Conservation (phyloP, 495 filamentous ascomycete genomes). For the Daldinia grandis region DNA sequence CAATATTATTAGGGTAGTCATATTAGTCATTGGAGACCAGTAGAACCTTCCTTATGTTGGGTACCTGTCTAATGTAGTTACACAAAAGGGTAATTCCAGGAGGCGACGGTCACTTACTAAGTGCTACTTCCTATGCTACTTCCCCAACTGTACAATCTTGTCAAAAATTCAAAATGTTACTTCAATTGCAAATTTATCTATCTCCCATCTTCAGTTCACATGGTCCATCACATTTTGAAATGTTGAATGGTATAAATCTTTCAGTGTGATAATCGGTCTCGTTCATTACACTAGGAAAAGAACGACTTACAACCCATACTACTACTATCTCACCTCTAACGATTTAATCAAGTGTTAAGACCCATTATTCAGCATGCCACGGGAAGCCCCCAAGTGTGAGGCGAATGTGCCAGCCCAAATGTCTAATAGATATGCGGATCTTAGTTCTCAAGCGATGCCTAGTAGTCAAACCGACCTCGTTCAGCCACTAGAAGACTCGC, state of each 20-base stretch:
- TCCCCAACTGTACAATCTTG: neutral
- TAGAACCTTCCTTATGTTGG: neutral
- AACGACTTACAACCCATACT: neutral
- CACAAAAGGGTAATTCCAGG: neutral
- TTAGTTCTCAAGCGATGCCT: neutral
- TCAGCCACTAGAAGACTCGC: constrained; percentile 11
- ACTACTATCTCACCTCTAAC: neutral
- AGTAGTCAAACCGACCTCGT: constrained; percentile 16
- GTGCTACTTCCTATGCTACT: neutral
- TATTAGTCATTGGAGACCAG: neutral
- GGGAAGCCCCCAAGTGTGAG: neutral
- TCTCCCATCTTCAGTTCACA: neutral
- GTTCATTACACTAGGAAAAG: neutral
- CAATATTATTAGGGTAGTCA: neutral
- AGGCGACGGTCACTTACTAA: neutral
- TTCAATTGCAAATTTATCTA: neutral
- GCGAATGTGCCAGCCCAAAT: neutral
- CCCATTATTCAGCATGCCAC: constrained; percentile 3
- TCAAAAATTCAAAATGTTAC: neutral
- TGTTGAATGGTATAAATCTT: neutral
- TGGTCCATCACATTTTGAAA: neutral
- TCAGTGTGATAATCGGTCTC: neutral
- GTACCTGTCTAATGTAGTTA: neutral
- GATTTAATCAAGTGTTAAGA: neutral
- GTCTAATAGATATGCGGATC: neutral